Conservation (phyloP, 768 basidiomycete species). For the Lepiota brunneoincarnata region DNA sequence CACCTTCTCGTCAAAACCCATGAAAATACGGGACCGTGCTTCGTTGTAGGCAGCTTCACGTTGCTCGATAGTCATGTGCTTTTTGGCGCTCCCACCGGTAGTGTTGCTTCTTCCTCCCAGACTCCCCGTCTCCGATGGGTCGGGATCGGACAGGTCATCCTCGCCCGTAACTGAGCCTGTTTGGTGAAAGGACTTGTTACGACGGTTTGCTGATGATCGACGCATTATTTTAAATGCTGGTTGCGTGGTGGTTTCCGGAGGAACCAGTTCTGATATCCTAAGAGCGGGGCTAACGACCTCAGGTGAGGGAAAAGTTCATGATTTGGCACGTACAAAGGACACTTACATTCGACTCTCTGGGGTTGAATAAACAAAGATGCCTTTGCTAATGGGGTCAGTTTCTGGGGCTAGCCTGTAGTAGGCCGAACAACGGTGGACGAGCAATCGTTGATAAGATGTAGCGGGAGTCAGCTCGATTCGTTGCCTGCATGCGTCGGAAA, state of each 20-base stretch:
- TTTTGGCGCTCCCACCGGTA: slow-evolving; percentile 60
- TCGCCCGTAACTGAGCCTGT: slow-evolving; percentile 72
- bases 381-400: slow-evolving; percentile 60
- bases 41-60: slow-evolving; percentile 89
- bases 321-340: slow-evolving; percentile 7
- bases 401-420: slow-evolving; percentile 79
- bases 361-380: slow-evolving; percentile 54
- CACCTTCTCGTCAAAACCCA: slow-evolving; percentile 75
- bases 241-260: slow-evolving; percentile 62
- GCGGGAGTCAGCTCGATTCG: slow-evolving; percentile 66
- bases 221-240: slow-evolving; percentile 92
- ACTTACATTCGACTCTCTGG: slow-evolving; percentile 77
- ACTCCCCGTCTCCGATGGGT: slow-evolving; percentile 81
- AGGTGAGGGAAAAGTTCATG: slow-evolving; percentile 17
- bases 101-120: slow-evolving; percentile 65
- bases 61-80: slow-evolving; percentile 78
- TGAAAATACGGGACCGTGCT: slow-evolving; percentile 83
- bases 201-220: slow-evolving; percentile 52
- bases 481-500: slow-evolving; percentile 36
- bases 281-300: slow-evolving; percentile 53
- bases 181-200: slow-evolving; percentile 62
- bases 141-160: slow-evolving; percentile 75
- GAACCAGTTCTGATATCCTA: slow-evolving; percentile 74
- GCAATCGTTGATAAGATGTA: slow-evolving; percentile 81
- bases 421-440: slow-evolving; percentile 82